Conservation (phyloP, 2,329 filamentous ascomycete genomes). For the Pseudogymnoascus sp. region DNA sequence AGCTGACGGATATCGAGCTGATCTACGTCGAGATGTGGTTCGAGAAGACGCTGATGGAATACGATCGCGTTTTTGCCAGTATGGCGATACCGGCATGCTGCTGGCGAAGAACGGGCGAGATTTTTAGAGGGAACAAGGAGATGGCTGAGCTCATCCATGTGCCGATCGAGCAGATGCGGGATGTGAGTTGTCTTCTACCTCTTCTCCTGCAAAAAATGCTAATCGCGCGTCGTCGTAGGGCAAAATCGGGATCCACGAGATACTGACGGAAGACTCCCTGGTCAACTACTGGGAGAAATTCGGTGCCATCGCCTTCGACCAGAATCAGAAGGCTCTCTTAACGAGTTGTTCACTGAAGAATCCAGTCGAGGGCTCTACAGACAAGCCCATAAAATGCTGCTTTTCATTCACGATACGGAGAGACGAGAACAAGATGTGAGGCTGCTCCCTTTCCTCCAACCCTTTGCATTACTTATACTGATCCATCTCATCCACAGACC, state of each 20-base stretch:
- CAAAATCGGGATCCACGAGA: conserved; percentile 90
- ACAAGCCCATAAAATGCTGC: conserved; percentile 79
- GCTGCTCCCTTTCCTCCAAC: conserved; percentile 11
- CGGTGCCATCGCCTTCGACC: conserved; percentile 93
- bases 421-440: conserved; percentile 94
- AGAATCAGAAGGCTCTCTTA: conserved; percentile 85
- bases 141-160: conserved; percentile 97
- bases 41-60: conserved; percentile 91
- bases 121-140: conserved; percentile 95
- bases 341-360: conserved; percentile 90
- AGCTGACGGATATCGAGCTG: conserved; percentile 85
- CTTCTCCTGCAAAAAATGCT: conserved; percentile 11
- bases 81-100: conserved; percentile 98
- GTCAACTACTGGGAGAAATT: conserved; percentile 99
- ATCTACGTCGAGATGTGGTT: conserved; percentile 99
- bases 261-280: conserved; percentile 87
- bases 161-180: conserved; percentile 81
- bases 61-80: conserved; percentile 95
- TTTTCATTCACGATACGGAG: conserved; percentile 96
- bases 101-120: conserved; percentile 94
- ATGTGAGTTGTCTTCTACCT: conserved; percentile 53
- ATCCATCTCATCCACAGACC: conserved; percentile 51
- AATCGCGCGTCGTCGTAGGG: conserved; percentile 49
- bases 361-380: conserved; percentile 61
- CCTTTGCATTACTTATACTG: conserved; percentile 24